Evolutionary conservation across 2,329 filamentous ascomycete species (phyloP).

Genomic region (Trichoderma sp.): DNA sequence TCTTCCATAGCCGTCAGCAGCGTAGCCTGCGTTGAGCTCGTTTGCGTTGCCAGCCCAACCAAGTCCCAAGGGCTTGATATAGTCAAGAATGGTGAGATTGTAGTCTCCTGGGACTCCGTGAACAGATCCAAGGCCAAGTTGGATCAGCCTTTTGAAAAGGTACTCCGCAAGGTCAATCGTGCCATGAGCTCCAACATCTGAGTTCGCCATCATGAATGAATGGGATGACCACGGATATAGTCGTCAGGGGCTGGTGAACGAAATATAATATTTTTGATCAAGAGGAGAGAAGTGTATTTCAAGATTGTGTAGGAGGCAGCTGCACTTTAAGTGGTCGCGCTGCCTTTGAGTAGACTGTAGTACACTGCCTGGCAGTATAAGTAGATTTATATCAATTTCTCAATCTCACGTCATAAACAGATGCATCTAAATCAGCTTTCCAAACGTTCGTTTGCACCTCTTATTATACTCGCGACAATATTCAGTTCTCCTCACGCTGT

Average conservation of each 20-base stretch:
- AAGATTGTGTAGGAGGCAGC: background rate
- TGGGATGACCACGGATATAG: too few relatives aligned
- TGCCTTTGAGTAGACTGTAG: background rate
- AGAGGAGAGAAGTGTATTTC: background rate
- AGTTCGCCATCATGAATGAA: background rate
- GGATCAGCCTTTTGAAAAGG: conserved; percentile 55
- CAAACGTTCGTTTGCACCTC: background rate
- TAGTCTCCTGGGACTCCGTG: conserved; percentile 48
- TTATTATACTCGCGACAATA: background rate
- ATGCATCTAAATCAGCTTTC: background rate
- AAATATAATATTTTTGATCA: background rate
- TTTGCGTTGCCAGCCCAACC: conserved; percentile 53
- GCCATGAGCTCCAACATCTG: background rate
- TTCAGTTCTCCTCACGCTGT: background rate
- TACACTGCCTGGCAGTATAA: background rate
- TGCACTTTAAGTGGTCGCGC: background rate
- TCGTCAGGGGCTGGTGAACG: background rate
- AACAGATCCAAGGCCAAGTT: conserved; percentile 57
- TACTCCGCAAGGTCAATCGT: conserved; percentile 37
- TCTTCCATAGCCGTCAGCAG: conserved; percentile 56
- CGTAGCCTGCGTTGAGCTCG: conserved; percentile 57
- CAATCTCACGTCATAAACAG: background rate
- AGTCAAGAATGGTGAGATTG: conserved; percentile 38
- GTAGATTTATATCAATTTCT: background rate
- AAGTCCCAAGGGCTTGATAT: conserved; percentile 36